A percentile compares a stretch with the other conserved stretches of the same genome.
Conservation (phyloP, 2,329 filamentous ascomycete species). For the Orbilia blumenaviensis region DNA sequence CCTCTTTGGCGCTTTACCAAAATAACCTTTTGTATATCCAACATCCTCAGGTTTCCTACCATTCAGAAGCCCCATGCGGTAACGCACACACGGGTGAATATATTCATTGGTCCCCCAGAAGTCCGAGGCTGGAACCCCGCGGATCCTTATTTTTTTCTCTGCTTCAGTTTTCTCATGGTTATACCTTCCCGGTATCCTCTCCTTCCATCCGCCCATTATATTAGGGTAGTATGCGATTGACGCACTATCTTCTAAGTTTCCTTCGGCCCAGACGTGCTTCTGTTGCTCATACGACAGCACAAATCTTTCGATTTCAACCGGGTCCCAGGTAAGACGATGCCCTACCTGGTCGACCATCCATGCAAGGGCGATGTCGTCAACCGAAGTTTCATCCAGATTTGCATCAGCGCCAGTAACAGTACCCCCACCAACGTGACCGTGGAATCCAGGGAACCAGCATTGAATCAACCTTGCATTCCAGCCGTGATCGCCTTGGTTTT, state of each 20-base stretch:
- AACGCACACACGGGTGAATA: slow-evolving; percentile 26
- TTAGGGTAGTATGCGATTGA: slow-evolving; percentile 7
- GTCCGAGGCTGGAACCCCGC: neutral
- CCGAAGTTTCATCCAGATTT: slow-evolving; percentile 11
- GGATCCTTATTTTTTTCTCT: slow-evolving; percentile 11
- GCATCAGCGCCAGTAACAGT: slow-evolving; percentile 5
- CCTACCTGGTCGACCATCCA: slow-evolving; percentile 39
- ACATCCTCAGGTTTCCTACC: slow-evolving; percentile 8
- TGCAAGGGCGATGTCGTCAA: slow-evolving; percentile 30
- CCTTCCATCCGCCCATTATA: slow-evolving; percentile 18
- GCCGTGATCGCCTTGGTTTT: slow-evolving; percentile 1
- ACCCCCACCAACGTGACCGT: slow-evolving; percentile 64
- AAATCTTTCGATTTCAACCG: slow-evolving; percentile 10
- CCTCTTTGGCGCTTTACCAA: slow-evolving; percentile 4
- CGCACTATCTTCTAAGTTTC: slow-evolving; percentile 20
- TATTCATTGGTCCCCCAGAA: slow-evolving; percentile 33
- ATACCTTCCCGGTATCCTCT: slow-evolving; percentile 17
- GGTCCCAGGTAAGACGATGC: slow-evolving; percentile 2
- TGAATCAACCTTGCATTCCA: slow-evolving; percentile 21
- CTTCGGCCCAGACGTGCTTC: slow-evolving; percentile 9
- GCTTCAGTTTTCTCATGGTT: slow-evolving; percentile 13
- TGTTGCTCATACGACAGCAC: neutral
- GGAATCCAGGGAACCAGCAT: slow-evolving; percentile 66
- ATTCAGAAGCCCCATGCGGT: slow-evolving; percentile 17
- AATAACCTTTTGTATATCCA: neutral